Percentiles rank a stretch among this genome's conserved stretches.
phyloP scores from a whole-genome alignment of 1,139 yeast genomes.

The Debaryomyces sp. region DNA sequence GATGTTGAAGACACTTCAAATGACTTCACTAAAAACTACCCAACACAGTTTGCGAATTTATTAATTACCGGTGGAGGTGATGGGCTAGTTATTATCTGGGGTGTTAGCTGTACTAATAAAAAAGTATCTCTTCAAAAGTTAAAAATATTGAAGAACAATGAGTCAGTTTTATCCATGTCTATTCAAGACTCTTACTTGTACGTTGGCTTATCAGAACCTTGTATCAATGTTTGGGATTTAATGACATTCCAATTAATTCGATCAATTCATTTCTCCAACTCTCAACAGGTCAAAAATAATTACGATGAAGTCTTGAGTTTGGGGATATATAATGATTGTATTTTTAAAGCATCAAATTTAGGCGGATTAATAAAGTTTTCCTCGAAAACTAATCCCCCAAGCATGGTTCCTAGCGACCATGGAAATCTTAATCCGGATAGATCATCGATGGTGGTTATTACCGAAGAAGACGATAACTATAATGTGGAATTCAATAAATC shows the following conservation, averaged over 20 bases:
- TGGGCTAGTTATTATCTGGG: conserved; percentile 83
- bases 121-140: conserved; percentile 21
- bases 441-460: conserved; percentile 14
- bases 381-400: conserved; percentile 31
- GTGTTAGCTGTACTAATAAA: conserved; percentile 17
- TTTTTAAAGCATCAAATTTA: conserved; percentile 56
- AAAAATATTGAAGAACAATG: conserved; percentile 62
- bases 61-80: conserved; percentile 81
- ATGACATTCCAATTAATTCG: conserved; percentile 74
- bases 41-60: conserved; percentile 19
- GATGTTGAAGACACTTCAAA: conserved; percentile 13
- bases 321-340: conserved; percentile 53
- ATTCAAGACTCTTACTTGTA: conserved; percentile 67
- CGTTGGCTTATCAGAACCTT: conserved; percentile 76
- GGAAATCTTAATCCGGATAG: conserved; percentile 13
- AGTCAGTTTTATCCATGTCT: conserved; percentile 69
- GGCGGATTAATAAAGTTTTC: conserved; percentile 59
- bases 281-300: conserved; percentile 11
- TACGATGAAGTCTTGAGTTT: conserved; percentile 39
- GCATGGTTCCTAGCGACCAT: conserved; percentile 9
- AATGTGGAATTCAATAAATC: conserved; percentile 16
- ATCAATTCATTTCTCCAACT: conserved; percentile 49
- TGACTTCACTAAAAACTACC: conserved; percentile 23
- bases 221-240: conserved; percentile 80
- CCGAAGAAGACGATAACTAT: conserved; percentile 22